Evolutionary conservation across 2,329 filamentous ascomycete species (phyloP).

Genomic region (Zasmidium cellare): DNA sequence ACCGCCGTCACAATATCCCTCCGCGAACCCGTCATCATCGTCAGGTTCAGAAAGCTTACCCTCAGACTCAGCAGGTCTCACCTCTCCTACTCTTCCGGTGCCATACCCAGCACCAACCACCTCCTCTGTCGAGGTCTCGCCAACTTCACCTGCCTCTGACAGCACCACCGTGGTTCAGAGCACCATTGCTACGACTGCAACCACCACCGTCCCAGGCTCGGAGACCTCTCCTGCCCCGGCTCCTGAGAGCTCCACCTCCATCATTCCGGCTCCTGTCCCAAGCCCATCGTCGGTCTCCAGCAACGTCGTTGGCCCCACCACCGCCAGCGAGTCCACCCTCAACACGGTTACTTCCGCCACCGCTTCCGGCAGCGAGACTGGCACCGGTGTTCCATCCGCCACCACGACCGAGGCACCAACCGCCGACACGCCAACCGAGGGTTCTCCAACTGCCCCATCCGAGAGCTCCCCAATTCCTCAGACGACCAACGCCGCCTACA

Average conservation of each 20-base stretch:
- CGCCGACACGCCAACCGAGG: slow-evolving; percentile 13
- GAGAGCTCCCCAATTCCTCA: not conserved
- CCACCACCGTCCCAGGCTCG: slow-evolving; percentile 3
- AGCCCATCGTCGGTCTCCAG: slow-evolving; percentile 6
- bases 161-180: slow-evolving; percentile 12
- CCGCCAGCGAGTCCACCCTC: not conserved
- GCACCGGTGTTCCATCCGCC: slow-evolving; percentile 13
- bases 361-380: slow-evolving; percentile 11
- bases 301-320: not conserved
- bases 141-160: slow-evolving; percentile 2
- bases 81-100: slow-evolving; percentile 4
- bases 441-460: slow-evolving; percentile 5
- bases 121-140: not conserved
- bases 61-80: slow-evolving; percentile 17
- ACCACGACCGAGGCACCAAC: slow-evolving; percentile 21
- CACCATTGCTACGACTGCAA: slow-evolving; percentile 5
- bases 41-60: slow-evolving; percentile 21
- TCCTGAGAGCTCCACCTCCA: not conserved
- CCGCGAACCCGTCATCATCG: not conserved
- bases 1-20: not conserved
- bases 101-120: slow-evolving; percentile 10
- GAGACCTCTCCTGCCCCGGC: slow-evolving; percentile 1
- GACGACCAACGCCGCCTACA: slow-evolving; percentile 17
- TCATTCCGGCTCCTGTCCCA: not conserved
- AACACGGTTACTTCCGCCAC: slow-evolving; percentile 8